A percentile compares a stretch with the other conserved stretches of the same genome.
Conservation (phyloP, 495 filamentous ascomycete genomes). For the Thermothielavioides terrestris region DNA sequence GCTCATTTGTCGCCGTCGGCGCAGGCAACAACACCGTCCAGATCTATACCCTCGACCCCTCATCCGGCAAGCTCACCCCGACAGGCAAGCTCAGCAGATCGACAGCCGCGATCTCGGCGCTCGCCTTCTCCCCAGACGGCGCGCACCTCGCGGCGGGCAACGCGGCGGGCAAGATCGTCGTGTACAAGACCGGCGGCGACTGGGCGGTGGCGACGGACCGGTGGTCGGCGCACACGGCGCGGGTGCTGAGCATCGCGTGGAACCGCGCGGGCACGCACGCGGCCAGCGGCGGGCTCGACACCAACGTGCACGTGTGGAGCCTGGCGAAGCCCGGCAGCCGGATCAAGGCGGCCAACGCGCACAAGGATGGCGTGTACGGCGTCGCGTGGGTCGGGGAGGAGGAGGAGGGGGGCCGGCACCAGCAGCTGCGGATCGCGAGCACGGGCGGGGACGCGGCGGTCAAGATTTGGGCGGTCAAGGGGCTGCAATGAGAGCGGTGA, state of each 20-base stretch:
- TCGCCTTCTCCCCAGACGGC: conserved; percentile 73
- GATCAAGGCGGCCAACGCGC: conserved; percentile 70
- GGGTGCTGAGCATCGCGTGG: conserved; percentile 79
- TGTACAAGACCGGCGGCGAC: conserved; percentile 52
- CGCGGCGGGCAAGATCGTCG: conserved; percentile 74
- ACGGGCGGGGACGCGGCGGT: conserved; percentile 81
- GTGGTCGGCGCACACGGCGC: conserved; percentile 87
- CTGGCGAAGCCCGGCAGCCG: conserved; percentile 71
- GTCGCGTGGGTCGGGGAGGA: conserved; percentile 63
- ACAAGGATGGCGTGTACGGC: conserved; percentile 90
- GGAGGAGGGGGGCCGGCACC: too few species aligned
- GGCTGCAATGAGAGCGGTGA: conserved; percentile 37
- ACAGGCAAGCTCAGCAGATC: conserved; percentile 43
- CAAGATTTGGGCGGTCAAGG: conserved; percentile 78
- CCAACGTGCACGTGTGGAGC: conserved; percentile 88
- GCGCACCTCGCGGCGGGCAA: conserved; percentile 70
- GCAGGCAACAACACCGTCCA: conserved; percentile 62
- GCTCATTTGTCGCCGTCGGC: conserved; percentile 62
- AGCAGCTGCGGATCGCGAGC: too few species aligned
- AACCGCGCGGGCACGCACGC: conserved; percentile 64
- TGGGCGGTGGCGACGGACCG: conserved; percentile 60
- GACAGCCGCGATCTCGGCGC: conserved; percentile 50
- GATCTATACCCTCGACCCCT: conserved; percentile 54
- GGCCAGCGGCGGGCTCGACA: conserved; percentile 79
- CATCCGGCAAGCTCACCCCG: conserved; percentile 37